phyloP scores from a whole-genome alignment of 1,284 basidiomycete species.

The Pyrrhoderma noxium region DNA sequence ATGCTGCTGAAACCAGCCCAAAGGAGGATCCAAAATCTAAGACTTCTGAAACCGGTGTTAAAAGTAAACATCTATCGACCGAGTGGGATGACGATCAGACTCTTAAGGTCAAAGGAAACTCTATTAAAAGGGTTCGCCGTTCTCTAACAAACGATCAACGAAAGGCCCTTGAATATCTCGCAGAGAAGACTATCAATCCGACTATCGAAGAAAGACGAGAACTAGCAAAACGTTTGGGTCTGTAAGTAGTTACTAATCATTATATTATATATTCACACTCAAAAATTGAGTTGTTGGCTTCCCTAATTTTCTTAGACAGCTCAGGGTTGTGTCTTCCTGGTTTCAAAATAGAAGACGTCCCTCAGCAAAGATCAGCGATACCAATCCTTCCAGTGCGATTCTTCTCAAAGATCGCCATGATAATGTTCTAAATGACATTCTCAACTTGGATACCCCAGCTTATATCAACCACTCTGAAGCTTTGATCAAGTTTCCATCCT shows the following conservation, averaged over 20 bases:
- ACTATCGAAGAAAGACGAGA: constrained; percentile 3
- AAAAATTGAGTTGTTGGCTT: neutral
- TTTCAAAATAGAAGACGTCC: constrained; percentile 18
- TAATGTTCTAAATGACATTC: too few relatives aligned
- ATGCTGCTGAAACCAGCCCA: too few relatives aligned
- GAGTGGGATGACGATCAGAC: neutral
- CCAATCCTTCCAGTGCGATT: neutral
- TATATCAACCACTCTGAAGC: neutral
- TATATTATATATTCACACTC: neutral
- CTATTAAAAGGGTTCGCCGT: neutral
- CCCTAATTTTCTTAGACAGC: constrained; percentile 5
- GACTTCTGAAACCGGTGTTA: too few relatives aligned
- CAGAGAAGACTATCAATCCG: neutral
- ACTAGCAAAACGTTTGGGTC: constrained; percentile 8
- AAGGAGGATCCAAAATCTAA: too few relatives aligned
- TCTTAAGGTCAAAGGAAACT: neutral
- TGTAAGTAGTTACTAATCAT: constrained; percentile 4
- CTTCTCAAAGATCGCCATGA: neutral
- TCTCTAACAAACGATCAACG: constrained; percentile 10
- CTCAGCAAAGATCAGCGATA: constrained; percentile 1
- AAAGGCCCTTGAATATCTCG: constrained; percentile 10
- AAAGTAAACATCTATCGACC: too few relatives aligned
- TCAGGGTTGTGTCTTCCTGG: constrained; percentile 17
- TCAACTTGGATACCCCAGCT: neutral
- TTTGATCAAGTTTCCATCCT: neutral